phyloP scores from a whole-genome alignment of 352 stramenopile genomes.

The Pythium graminicola region DNA sequence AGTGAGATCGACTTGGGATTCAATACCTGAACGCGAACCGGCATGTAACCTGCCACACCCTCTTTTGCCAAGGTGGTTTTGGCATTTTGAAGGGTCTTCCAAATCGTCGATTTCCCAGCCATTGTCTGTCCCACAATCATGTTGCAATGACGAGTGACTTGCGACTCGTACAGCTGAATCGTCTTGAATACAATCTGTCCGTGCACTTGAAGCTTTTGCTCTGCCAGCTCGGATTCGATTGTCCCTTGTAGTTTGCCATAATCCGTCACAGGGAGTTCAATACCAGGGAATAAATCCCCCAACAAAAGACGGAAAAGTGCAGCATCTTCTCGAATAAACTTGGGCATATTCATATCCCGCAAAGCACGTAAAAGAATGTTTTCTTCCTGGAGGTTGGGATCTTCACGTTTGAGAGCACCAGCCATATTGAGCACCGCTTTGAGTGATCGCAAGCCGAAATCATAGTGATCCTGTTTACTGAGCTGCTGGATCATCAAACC shows the following conservation, averaged over 20 bases:
- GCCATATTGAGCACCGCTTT: conserved; percentile 93
- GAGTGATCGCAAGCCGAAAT: conserved; percentile 92
- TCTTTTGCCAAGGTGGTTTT: conserved; percentile 74
- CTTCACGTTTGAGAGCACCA: conserved; percentile 91
- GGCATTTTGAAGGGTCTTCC: conserved; percentile 57
- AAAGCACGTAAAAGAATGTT: conserved; percentile 93
- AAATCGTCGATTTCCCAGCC: conserved; percentile 87
- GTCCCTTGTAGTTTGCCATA: conserved; percentile 89
- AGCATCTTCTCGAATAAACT: conserved; percentile 93
- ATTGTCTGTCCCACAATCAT: conserved; percentile 89
- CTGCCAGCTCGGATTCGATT: conserved; percentile 76
- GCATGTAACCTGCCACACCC: conserved; percentile 78
- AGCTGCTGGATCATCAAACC: conserved; percentile 90
- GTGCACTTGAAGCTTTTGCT: conserved; percentile 74
- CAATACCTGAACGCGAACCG: conserved; percentile 81
- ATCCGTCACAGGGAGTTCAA: conserved; percentile 91
- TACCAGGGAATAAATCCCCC: conserved; percentile 91
- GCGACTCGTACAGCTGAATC: conserved; percentile 88
- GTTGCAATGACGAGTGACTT: conserved; percentile 90
- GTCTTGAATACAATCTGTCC: conserved; percentile 79
- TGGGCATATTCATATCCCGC: conserved; percentile 94
- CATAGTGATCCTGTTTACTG: conserved; percentile 93
- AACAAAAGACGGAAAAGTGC: conserved; percentile 93
- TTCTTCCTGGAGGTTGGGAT: conserved; percentile 92
- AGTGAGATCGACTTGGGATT: conserved; percentile 96